These are phyloP conservation scores for Alternaria brassicicola DNA, from an alignment of 2,329 filamentous ascomycete species.

Conservation along the genomic window DNA sequence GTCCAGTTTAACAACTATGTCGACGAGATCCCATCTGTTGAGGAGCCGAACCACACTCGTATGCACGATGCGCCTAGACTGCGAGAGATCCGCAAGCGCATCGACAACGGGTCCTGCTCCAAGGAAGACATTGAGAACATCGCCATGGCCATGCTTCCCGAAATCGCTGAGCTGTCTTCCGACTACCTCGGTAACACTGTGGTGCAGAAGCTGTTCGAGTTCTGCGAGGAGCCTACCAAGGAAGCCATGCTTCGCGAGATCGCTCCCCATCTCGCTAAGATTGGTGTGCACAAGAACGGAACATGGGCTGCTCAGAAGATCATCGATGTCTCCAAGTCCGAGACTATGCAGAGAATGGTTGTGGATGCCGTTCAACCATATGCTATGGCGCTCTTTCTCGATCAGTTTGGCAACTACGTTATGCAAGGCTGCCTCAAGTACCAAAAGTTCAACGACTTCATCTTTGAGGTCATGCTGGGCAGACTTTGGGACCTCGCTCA, in stretches of 20 bases:
- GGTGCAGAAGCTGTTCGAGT: conserved; percentile 98
- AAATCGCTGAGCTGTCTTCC: conserved; percentile 91
- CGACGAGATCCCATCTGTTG: conserved; percentile 85
- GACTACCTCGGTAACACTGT: conserved; percentile 99
- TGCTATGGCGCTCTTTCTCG: conserved; percentile 88
- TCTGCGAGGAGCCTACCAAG: conserved; percentile 87
- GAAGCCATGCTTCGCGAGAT: conserved; percentile 91
- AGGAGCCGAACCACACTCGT: conserved; percentile 85
- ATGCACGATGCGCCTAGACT: conserved; percentile 93
- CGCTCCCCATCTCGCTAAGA: conserved; percentile 89
- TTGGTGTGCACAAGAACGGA: conserved; percentile 98
- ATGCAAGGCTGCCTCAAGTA: conserved; percentile 96
- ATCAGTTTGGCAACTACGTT: conserved; percentile 98
- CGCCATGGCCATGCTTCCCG: conserved; percentile 90
- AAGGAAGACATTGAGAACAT: conserved; percentile 89
- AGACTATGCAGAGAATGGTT: conserved; percentile 81
- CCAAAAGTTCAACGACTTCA: conserved; percentile 88
- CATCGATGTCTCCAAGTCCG: conserved; percentile 91
- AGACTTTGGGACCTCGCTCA: conserved; percentile 93
- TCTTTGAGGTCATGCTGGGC: conserved; percentile 96
- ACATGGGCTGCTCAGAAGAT: conserved; percentile 99
- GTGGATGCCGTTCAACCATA: conserved; percentile 84
- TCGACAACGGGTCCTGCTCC: conserved; percentile 90
- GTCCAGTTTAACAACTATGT: conserved; percentile 75
- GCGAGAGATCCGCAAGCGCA: conserved; percentile 93